Percentiles rank a stretch among this genome's conserved stretches.
These are phyloP conservation scores for Dendrocalamus sinicus DNA, from an alignment of 176 grass and related monocot species.

Conservation along the genomic window DNA sequence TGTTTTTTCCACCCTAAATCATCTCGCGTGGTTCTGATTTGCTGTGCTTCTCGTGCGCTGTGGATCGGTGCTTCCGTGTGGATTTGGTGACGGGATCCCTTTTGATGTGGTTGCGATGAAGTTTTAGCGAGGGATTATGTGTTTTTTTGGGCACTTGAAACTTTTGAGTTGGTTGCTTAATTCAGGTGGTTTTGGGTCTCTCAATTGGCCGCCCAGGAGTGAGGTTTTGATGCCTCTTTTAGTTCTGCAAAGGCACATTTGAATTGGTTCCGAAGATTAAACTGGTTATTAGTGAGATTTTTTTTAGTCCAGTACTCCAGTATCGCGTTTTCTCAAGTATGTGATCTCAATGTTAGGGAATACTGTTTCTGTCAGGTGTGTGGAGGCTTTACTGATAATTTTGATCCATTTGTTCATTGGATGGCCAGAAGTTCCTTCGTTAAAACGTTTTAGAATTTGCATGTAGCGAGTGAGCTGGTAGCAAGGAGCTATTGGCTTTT, in stretches of 20 bases:
- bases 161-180: neutral
- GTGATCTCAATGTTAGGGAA: neutral
- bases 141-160: neutral
- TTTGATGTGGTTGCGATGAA: slow-evolving; percentile 10
- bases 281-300: neutral
- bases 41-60: neutral
- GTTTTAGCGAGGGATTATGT: neutral
- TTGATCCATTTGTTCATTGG: neutral
- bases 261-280: neutral
- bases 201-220: neutral
- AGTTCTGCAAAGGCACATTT: neutral
- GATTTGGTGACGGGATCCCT: slow-evolving; percentile 5
- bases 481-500: neutral
- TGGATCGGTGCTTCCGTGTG: slow-evolving; percentile 4
- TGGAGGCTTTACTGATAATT: neutral
- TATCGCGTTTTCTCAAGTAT: neutral
- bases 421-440: neutral
- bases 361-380: neutral
- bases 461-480: neutral
- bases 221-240: neutral
- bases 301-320: neutral
- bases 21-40: neutral
- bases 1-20: neutral
- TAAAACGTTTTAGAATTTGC: neutral
- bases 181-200: neutral